phyloP scores from a whole-genome alignment of 805 yeast species.

The Saccharomyces eubayanus region DNA sequence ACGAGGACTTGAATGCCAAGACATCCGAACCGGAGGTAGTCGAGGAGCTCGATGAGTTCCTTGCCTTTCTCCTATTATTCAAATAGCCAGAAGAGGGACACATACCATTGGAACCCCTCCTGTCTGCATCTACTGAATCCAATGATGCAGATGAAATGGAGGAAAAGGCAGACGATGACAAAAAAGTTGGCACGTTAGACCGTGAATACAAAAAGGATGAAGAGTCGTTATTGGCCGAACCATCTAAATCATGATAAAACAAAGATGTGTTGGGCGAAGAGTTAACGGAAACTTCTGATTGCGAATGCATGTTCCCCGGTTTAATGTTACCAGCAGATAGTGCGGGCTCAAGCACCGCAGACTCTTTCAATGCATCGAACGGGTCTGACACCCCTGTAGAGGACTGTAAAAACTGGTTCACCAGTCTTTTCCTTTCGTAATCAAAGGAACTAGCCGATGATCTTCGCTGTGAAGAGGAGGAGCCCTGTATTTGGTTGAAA shows the following conservation, averaged over 20 bases:
- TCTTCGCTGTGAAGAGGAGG: background rate
- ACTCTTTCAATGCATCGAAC: slow-evolving; percentile 7
- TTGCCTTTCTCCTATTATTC: background rate
- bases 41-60: background rate
- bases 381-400: slow-evolving; percentile 3
- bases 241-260: background rate
- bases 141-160: background rate
- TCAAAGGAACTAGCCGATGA: background rate
- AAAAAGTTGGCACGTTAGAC: background rate
- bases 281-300: background rate
- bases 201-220: background rate
- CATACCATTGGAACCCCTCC: background rate
- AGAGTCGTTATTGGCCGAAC: background rate
- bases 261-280: background rate
- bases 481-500: background rate
- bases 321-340: background rate
- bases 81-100: background rate
- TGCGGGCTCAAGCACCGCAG: slow-evolving; percentile 3
- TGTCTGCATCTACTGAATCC: background rate
- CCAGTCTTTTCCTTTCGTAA: background rate
- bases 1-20: background rate
- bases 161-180: background rate
- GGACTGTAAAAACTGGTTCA: slow-evolving; percentile 1
- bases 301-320: background rate
- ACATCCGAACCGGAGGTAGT: background rate